phyloP scores from a whole-genome alignment of 345 rosid species.

The Populus euphratica region DNA sequence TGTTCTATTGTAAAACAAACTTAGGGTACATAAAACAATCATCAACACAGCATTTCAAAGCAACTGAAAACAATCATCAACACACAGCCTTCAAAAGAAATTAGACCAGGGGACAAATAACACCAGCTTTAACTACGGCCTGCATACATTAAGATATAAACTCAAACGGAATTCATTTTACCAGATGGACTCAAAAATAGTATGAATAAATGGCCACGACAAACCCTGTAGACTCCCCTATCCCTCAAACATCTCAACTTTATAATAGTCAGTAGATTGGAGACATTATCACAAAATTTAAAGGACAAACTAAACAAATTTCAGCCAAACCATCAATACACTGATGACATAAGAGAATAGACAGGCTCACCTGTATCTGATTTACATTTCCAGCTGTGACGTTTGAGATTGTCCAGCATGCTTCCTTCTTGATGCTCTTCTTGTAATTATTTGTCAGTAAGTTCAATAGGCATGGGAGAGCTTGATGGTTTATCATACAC shows the following conservation, averaged over 20 bases:
- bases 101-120: slow-evolving; percentile 1
- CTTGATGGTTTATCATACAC: slow-evolving; percentile 26
- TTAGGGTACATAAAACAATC: background rate
- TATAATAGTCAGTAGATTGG: background rate
- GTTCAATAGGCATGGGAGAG: slow-evolving; percentile 23
- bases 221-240: background rate
- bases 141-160: background rate
- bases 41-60: background rate
- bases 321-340: background rate
- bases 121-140: slow-evolving; percentile 17
- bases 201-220: background rate
- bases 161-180: too few relatives aligned
- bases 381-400: slow-evolving; percentile 30
- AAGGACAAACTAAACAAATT: background rate
- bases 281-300: background rate
- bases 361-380: slow-evolving; percentile 27
- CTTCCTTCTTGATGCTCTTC: slow-evolving; percentile 36
- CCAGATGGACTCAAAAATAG: background rate
- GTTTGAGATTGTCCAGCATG: slow-evolving; percentile 35
- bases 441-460: slow-evolving; percentile 19
- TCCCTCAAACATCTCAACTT: background rate
- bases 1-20: background rate
- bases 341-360: background rate
- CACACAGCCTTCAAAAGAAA: too few relatives aligned
- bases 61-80: background rate